These are phyloP conservation scores for Didymella sp. DNA, from an alignment of 2,329 filamentous ascomycete species.

Conservation along the genomic window DNA sequence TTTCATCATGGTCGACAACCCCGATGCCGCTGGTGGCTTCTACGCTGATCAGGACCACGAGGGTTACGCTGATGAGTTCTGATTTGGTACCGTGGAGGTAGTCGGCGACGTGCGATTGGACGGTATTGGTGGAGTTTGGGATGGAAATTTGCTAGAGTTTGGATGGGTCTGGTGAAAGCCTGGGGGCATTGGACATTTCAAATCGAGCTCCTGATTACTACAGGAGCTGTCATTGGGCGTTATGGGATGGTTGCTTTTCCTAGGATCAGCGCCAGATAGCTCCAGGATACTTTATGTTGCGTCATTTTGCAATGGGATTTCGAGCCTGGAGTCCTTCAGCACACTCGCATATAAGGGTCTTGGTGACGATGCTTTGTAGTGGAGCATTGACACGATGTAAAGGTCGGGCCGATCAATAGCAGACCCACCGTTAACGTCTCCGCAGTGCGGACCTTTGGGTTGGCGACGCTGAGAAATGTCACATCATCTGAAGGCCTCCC, in stretches of 20 bases:
- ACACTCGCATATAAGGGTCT: not conserved
- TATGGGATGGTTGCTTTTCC: constrained; percentile 19
- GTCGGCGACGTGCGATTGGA: not conserved
- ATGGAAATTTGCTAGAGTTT: not conserved
- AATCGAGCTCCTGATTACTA: constrained; percentile 19
- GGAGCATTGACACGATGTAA: not conserved
- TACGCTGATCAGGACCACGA: constrained; percentile 43
- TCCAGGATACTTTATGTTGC: not conserved
- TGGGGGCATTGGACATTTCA: not conserved
- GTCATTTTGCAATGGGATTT: not conserved
- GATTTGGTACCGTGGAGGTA: not conserved
- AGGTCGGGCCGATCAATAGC: constrained; percentile 12
- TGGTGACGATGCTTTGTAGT: not conserved
- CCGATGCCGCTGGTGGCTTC: constrained; percentile 39
- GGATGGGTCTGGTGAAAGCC: not conserved
- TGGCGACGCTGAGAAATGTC: not conserved
- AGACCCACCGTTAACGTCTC: constrained; percentile 16
- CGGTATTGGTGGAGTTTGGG: not conserved
- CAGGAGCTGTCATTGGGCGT: constrained; percentile 22
- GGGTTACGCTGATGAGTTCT: constrained; percentile 41
- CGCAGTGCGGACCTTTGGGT: constrained; percentile 11
- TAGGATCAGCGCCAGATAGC: constrained; percentile 17
- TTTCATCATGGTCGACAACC: constrained; percentile 52
- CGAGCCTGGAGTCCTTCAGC: not conserved
- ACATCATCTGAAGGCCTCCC: not conserved